Evolutionary conservation across 495 filamentous ascomycete genomes (phyloP).

Genomic region (Aspergillus steynii): DNA sequence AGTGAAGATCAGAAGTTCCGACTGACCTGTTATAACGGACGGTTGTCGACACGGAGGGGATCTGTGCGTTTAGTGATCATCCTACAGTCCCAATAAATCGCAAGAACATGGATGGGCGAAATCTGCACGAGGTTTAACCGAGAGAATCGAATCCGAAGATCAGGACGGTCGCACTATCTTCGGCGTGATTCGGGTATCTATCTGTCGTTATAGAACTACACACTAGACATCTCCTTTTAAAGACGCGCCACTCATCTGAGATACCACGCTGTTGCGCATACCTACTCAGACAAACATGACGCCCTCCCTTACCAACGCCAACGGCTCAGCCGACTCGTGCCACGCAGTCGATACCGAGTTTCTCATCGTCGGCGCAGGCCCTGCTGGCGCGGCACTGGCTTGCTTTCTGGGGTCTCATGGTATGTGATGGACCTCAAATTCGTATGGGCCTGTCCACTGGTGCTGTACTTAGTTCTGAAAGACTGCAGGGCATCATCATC

Average conservation of each 20-base stretch:
- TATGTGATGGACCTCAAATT: constrained; percentile 16
- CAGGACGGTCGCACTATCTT: neutral
- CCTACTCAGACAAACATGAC: neutral
- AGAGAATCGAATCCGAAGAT: neutral
- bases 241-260: neutral
- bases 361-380: constrained; percentile 57
- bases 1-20: too few species aligned
- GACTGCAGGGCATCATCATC: constrained; percentile 51
- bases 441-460: neutral
- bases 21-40: too few species aligned
- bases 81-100: too few species aligned
- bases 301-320: neutral
- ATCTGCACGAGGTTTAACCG: neutral
- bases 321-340: constrained; percentile 16
- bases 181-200: neutral
- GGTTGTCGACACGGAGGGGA: too few species aligned
- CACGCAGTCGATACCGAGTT: constrained; percentile 46
- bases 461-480: constrained; percentile 18
- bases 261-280: neutral
- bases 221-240: neutral
- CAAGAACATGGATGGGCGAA: neutral
- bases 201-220: neutral
- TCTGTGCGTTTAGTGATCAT: too few species aligned
- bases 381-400: constrained; percentile 55
- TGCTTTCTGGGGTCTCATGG: constrained; percentile 56